Evolutionary conservation across 768 basidiomycete species (phyloP), one percentile per base, ranked within the genome.

Genomic region (Suillus variegatus): DNA sequence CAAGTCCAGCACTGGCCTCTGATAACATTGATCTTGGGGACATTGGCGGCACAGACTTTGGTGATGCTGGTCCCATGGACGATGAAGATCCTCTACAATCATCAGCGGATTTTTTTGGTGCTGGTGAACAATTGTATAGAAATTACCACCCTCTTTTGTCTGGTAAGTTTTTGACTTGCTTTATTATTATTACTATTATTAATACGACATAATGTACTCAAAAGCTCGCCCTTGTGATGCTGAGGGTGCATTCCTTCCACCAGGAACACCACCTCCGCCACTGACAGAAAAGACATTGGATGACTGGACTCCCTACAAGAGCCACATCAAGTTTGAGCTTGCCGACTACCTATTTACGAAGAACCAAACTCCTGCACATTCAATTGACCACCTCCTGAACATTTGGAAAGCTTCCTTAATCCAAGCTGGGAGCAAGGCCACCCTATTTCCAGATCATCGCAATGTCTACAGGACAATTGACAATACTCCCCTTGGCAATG

Each of bases 391-490:
- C 67, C 43, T 43, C 18, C 43, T 43, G 43, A 18, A 43, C 43
- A 43, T 43, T 43, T 43, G 43, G 43, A 1, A 55, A 0, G 65
- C 67, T 6, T 60, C 68, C 52, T 62, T 73, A 0, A 64, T 68
- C 22, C 43, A 54, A 4, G 49, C 66, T 36, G 62, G 56, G 13
- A 60, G 65, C 16, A 61, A 52, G 22, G 38, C 46, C 64, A 79
- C 78, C 0, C 20, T 46, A 3, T 77, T 76, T 55, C 25, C 61
- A 1, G 54, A 71, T 51, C 60, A 71, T 60, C 47, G 64, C 6
- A 62, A 77, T 28, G 8, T 77, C 1, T 70, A 71, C 41, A 36
- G 64, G 1, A 66, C 72, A 0, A 78, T 79, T 56, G 74, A 79
- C 60, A 35, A 64, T 0, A 75, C 71, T 4, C 25, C 60, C 16